These are phyloP conservation scores for Purpureocillium takamizusanense DNA, from an alignment of 2,329 filamentous ascomycete genomes.

Conservation along the genomic window DNA sequence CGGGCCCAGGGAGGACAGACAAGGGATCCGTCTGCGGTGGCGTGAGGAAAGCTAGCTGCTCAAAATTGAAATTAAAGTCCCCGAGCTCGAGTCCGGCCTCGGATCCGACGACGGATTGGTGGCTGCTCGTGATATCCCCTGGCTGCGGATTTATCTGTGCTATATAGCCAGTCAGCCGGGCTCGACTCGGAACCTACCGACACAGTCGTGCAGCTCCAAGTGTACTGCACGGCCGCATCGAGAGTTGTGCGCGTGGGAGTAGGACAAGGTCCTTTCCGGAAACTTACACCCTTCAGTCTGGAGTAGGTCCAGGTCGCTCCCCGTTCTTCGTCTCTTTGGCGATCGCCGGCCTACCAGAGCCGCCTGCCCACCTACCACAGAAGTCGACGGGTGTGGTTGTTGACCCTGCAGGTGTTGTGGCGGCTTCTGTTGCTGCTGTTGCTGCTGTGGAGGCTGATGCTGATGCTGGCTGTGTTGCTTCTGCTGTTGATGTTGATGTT, in stretches of 20 bases:
- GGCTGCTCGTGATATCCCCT: constrained; percentile 12
- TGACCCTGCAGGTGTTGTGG: constrained; percentile 1
- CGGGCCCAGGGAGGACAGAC: constrained; percentile 12
- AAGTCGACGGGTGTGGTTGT: constrained; percentile 2
- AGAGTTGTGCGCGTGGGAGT: no score
- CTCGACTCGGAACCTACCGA: no score
- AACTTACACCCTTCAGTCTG: constrained; percentile 26
- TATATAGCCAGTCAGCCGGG: neutral
- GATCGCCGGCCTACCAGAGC: constrained; percentile 17
- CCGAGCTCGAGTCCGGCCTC: constrained; percentile 18
- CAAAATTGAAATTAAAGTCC: constrained; percentile 26
- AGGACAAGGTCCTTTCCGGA: no score
- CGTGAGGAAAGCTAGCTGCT: constrained; percentile 21
- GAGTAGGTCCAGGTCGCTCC: constrained; percentile 21
- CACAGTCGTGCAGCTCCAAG: no score
- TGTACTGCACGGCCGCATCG: no score
- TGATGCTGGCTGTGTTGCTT: constrained; percentile 5
- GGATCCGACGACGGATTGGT: constrained; percentile 17
- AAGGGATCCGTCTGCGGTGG: constrained; percentile 15
- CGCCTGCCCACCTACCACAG: constrained; percentile 4
- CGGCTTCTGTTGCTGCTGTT: constrained; percentile 7
- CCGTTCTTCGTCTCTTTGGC: constrained; percentile 27
- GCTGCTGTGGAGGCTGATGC: constrained; percentile 9
- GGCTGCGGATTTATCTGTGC: constrained; percentile 17
- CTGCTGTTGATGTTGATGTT: constrained; percentile 8